These are phyloP conservation scores for Neocallimastix lanati DNA, from an alignment of 192 early-diverging fungal genomes.

Conservation along the genomic window DNA sequence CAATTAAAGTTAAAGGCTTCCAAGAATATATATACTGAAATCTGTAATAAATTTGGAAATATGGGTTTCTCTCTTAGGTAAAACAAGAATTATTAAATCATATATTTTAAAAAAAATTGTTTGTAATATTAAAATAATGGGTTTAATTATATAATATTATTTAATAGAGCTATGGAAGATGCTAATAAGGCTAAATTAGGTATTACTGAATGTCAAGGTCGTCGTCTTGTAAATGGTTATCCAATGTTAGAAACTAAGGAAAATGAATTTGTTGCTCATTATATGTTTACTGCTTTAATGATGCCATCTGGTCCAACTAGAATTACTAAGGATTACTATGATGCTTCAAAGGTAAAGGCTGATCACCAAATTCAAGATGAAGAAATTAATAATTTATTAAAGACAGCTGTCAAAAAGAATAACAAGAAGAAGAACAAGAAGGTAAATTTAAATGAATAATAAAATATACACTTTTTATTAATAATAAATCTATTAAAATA, in stretches of 20 bases:
- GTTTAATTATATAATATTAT: no score
- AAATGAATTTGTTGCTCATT: constrained; percentile 65
- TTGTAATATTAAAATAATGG: no score
- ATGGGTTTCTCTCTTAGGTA: constrained; percentile 74
- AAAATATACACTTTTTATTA: no score
- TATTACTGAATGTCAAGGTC: constrained; percentile 72
- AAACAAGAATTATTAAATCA: not conserved
- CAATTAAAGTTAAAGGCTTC: constrained; percentile 76
- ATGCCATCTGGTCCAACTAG: constrained; percentile 70
- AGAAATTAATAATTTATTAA: constrained; percentile 53
- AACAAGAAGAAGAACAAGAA: constrained; percentile 20
- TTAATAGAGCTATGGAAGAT: constrained; percentile 29
- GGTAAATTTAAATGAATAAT: constrained; percentile 5
- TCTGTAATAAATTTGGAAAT: constrained; percentile 56
- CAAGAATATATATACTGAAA: constrained; percentile 47
- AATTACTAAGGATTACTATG: constrained; percentile 61
- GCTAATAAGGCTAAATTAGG: constrained; percentile 84
- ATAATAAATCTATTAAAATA: no score
- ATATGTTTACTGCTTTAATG: constrained; percentile 80
- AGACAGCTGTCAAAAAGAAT: constrained; percentile 8
- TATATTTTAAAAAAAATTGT: no score
- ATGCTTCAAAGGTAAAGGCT: constrained; percentile 55
- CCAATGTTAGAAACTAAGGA: constrained; percentile 70
- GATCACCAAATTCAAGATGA: constrained; percentile 75
- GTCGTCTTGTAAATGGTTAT: constrained; percentile 61